These are phyloP conservation scores for Senna siamea DNA, from an alignment of 306 rosid genomes.

Conservation along the genomic window DNA sequence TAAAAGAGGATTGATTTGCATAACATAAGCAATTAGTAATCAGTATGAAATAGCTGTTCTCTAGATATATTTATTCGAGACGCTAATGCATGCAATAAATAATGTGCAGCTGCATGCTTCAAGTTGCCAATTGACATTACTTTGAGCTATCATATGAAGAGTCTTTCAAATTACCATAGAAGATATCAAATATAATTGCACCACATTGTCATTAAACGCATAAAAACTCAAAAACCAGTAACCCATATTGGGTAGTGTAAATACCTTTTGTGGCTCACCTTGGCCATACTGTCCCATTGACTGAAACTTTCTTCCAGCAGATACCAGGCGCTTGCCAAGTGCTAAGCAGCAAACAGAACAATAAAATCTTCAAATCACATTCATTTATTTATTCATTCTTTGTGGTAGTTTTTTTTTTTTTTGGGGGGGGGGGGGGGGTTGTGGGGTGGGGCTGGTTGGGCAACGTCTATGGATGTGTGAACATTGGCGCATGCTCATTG, in stretches of 20 bases:
- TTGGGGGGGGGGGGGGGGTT: background rate
- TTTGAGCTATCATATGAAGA: conserved; percentile 6
- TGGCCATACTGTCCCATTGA: conserved; percentile 95
- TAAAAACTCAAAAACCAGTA: conserved; percentile 21
- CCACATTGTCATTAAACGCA: background rate
- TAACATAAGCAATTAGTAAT: conserved; percentile 16
- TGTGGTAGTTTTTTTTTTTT: too few relatives aligned
- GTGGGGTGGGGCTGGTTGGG: background rate
- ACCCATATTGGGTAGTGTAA: conserved; percentile 29
- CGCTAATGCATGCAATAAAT: conserved; percentile 11
- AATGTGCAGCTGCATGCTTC: background rate
- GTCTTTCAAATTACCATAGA: background rate
- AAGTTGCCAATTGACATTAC: background rate
- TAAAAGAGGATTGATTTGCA: conserved; percentile 9
- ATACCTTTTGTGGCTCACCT: conserved; percentile 90
- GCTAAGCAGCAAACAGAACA: conserved; percentile 56
- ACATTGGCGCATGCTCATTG: conserved; percentile 23
- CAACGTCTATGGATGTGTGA: conserved; percentile 27
- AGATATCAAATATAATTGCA: conserved; percentile 18
- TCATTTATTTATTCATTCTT: background rate
- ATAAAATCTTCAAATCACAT: conserved; percentile 39
- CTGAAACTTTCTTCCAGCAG: conserved; percentile 90
- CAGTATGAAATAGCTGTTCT: background rate
- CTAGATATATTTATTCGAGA: background rate
- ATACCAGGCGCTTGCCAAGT: conserved; percentile 80